Percentiles rank a stretch among this genome's conserved stretches.
Conservation (phyloP, 306 rosid genomes). For the Cucumis cinereus region DNA sequence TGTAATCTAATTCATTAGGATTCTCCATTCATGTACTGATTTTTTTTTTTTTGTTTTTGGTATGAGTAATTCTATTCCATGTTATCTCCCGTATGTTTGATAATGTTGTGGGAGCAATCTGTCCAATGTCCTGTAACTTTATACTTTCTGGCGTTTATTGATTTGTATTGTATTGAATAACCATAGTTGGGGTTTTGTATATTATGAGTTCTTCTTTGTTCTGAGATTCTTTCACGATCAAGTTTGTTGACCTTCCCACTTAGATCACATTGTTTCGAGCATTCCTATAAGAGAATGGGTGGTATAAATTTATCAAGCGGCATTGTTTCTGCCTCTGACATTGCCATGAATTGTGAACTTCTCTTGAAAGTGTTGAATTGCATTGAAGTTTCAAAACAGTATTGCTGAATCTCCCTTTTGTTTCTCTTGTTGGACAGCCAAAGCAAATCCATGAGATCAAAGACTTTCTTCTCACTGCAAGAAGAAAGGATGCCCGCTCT, state of each 20-base stretch:
- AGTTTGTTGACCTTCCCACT: not conserved
- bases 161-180: not conserved
- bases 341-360: not conserved
- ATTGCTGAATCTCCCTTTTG: not conserved
- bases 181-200: not conserved
- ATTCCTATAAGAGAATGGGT: not conserved
- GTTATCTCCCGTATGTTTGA: too few species aligned
- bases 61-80: too few species aligned
- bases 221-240: too few species aligned
- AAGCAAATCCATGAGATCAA: conserved; percentile 88
- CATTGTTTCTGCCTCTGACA: not conserved
- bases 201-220: not conserved
- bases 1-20: too few species aligned
- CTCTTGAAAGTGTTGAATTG: not conserved
- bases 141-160: not conserved
- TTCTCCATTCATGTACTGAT: too few species aligned
- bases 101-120: too few species aligned
- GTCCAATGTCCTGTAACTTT: too few species aligned
- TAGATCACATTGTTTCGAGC: not conserved
- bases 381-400: not conserved
- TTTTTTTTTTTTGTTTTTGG: too few species aligned
- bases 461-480: conserved; percentile 81
- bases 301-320: not conserved
- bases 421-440: conserved; percentile 28
- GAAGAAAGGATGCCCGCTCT: conserved; percentile 83